Evolutionary conservation across 305 asterid genomes (phyloP).

Genomic region (Salvia sclarea): DNA sequence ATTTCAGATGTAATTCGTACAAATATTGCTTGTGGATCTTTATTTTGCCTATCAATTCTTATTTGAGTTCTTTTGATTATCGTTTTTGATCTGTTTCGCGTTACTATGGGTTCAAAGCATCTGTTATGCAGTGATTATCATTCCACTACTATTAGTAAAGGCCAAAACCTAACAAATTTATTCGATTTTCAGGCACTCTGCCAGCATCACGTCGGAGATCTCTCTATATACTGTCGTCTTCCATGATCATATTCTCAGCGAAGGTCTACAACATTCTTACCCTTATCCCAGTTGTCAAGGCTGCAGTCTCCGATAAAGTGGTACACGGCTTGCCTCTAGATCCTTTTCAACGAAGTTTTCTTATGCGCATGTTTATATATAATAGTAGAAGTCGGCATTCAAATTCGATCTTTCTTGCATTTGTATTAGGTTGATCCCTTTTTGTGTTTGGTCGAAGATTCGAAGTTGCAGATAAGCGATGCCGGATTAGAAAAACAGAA

Average conservation of each 20-base stretch:
- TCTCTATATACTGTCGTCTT: slow-evolving; percentile 78
- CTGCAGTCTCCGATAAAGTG: slow-evolving; percentile 55
- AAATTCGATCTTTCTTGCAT: background rate
- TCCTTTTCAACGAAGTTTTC: background rate
- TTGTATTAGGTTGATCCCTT: slow-evolving; percentile 84
- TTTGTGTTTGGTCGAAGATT: slow-evolving; percentile 76
- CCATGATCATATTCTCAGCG: slow-evolving; percentile 82
- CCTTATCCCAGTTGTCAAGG: slow-evolving; percentile 56
- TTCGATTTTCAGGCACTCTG: slow-evolving; percentile 59
- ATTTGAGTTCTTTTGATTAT: background rate
- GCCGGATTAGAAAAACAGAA: slow-evolving; percentile 43
- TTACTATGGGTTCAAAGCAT: background rate
- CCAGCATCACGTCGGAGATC: slow-evolving; percentile 94
- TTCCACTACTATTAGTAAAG: slow-evolving; percentile 6
- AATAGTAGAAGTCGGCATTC: background rate
- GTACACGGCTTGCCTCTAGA: slow-evolving; percentile 39
- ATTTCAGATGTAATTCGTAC: slow-evolving; percentile 1
- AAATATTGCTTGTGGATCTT: slow-evolving; percentile 8
- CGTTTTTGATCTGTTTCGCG: background rate
- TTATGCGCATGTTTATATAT: background rate
- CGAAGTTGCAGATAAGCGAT: slow-evolving; percentile 68
- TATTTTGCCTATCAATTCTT: background rate
- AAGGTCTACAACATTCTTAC: slow-evolving; percentile 74
- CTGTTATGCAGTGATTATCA: background rate
- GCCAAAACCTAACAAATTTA: background rate